Base-by-base conservation (phyloP, 2,329 filamentous ascomycete species). In the Fusarium concolor region DNA sequence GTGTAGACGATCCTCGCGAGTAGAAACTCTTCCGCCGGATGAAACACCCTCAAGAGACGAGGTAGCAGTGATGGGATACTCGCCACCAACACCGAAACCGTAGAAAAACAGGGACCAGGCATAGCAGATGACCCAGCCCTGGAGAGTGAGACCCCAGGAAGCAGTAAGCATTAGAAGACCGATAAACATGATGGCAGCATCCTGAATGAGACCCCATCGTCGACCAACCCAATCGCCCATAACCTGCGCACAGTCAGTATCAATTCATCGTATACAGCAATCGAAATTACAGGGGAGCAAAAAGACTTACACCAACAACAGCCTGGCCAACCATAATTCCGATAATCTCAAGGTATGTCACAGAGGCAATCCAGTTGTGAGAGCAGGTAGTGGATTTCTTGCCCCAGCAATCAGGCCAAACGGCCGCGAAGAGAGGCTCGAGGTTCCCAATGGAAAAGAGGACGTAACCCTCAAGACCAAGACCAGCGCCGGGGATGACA, bases 81-180 rank as follows among this genome's bases (percentile, higher is more conserved):
- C 94, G 71, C 94, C 94, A 73, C 93, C 93, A 56, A 90, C 88
- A 68, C 87, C 88, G 50, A 88, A 81, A 53, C 76, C 76, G 76
- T 83, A 83, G 83, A 98, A 92, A 85, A 97, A 97, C 37, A 98
- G 87, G 38, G 93, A 93, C 92, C 92, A 97, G 65, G 91, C 92
- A 78, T 98, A 98, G 86, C 94, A 97, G 76, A 97, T 97, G 59
- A 98, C 92, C 95, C 95, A 98, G 73, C 94, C 94, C 76, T 98
- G 90, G 50, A 96, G 85, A 35, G 88, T 93, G 31, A 91, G 81
- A 65, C 94, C 95, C 95, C 95, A 98, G 24, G 92, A 91, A 62
- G 93, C 92, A 47, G 92, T 96, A 58, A 98, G 86, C 92, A 97
- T 96, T 74, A 97, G 75, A 20, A 98, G 86, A 83, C 95, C 95